Base-by-base conservation (phyloP, 2,329 filamentous ascomycete species). In the Fusarium bulbicola region DNA sequence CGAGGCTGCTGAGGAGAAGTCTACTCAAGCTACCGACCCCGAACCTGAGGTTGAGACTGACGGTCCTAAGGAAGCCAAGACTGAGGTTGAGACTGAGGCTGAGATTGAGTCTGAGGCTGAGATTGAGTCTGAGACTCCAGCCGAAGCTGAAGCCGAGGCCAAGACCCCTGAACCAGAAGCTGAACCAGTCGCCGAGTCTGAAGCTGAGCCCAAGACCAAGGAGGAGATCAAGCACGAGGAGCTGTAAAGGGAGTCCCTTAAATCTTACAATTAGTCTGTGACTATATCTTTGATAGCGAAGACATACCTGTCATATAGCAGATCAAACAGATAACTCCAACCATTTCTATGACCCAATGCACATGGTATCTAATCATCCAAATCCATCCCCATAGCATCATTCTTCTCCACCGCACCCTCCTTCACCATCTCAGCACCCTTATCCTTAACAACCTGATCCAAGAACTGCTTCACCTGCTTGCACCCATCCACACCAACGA, bases 401-500 rank as follows among this genome's bases (percentile, higher is more conserved):
- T 86, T 85, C 76, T 80, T 85, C 74, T 86, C 85, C 30, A 87
- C 84, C 9, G 84, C 83, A 1, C 87, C 87, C 72, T 89, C 88
- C 47, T 85, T 84, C 20, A 94, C 81, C 84, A 94, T 89, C 79
- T 86, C 87, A 66, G 83, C 85, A 7, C 93, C 93, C 81, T 92
- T 91, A 49, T 89, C 89, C 79, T 92, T 90, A 50, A 98, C 91
- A 20, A 97, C 92, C 12, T 87, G 86, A 81, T 98, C 95, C 77
- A 99, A 80, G 56, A 97, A 92, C 74, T 90, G 88, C 72, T 93
- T 89, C 43, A 98, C 91, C 80, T 95, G 92, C 82, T 92, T 94
- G 82, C 95, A 98, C 10, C 95, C 96, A 80, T 98, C 95, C 54
- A 98, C 91, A 0, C 93, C 95, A 3, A 97, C 94, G 0, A 93